Conservation (phyloP, 345 rosid genomes). For the Dimocarpus longan region DNA sequence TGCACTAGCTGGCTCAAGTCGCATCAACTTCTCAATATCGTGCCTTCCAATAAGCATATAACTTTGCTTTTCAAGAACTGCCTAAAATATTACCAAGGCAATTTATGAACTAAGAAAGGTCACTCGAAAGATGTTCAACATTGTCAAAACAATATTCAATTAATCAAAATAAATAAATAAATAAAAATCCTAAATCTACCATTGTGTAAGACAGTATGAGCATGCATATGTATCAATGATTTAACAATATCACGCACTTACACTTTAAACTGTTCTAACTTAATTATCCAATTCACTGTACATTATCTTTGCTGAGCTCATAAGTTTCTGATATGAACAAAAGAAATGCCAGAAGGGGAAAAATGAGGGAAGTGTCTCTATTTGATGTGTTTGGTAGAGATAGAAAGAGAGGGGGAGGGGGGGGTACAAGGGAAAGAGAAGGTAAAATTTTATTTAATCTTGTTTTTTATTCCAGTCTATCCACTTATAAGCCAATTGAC, state of each 20-base stretch:
- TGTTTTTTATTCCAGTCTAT: background rate
- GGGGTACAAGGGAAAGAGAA: too few relatives aligned
- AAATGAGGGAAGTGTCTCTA: background rate
- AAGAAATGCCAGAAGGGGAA: background rate
- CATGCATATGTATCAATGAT: background rate
- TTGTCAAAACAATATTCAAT: background rate
- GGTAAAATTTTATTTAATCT: background rate
- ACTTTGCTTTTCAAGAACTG: conserved; percentile 98
- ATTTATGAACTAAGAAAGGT: conserved; percentile 22
- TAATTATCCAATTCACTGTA: background rate
- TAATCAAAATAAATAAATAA: background rate
- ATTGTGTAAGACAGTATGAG: background rate
- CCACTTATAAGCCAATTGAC: background rate
- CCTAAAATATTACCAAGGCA: conserved; percentile 57
- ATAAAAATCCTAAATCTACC: background rate
- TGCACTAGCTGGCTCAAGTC: conserved; percentile 73
- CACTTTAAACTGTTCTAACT: background rate
- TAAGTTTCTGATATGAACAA: background rate
- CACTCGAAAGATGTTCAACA: conserved; percentile 4
- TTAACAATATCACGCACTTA: conserved; percentile 1
- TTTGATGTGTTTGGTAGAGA: background rate
- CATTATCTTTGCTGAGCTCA: background rate
- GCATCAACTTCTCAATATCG: conserved; percentile 97
- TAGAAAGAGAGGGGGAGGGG: background rate
- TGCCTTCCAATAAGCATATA: conserved; percentile 98